Percentiles rank a stretch among this genome's conserved stretches.
Conservation (phyloP, 805 yeast species). For the Ogataea parapolymorpha region DNA sequence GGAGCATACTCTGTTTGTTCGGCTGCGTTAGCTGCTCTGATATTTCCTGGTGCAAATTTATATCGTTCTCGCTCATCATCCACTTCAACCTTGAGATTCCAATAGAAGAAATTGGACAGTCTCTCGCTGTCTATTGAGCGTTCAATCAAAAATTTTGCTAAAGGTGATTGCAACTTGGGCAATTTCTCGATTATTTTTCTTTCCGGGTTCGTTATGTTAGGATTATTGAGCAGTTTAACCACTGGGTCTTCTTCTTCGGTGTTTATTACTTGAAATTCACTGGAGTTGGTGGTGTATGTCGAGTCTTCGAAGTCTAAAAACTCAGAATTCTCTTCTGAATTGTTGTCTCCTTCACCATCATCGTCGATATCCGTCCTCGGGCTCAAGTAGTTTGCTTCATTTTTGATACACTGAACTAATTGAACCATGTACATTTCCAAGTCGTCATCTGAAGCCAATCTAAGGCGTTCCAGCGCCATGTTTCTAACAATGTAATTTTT, state of each 20-base stretch:
- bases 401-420: constrained; percentile 85
- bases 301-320: constrained; percentile 25
- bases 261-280: constrained; percentile 34
- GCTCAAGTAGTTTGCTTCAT: constrained; percentile 46
- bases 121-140: constrained; percentile 62
- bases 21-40: not conserved
- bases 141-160: constrained; percentile 71
- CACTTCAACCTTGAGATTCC: constrained; percentile 88
- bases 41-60: not conserved
- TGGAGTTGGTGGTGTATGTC: constrained; percentile 26
- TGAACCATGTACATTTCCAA: constrained; percentile 80
- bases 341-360: constrained; percentile 6
- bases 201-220: constrained; percentile 19
- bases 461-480: constrained; percentile 83
- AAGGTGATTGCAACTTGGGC: constrained; percentile 45
- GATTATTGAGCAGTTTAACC: constrained; percentile 24
- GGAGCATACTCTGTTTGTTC: constrained; percentile 16
- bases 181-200: constrained; percentile 15
- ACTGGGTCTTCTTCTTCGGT: constrained; percentile 26
- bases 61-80: constrained; percentile 49
- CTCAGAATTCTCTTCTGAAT: constrained; percentile 18
- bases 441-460: constrained; percentile 76
- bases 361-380: constrained; percentile 25
- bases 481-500: constrained; percentile 70
- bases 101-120: constrained; percentile 80